phyloP scores from a whole-genome alignment of 2,329 filamentous ascomycete genomes.

The Exophiala spinifera region DNA sequence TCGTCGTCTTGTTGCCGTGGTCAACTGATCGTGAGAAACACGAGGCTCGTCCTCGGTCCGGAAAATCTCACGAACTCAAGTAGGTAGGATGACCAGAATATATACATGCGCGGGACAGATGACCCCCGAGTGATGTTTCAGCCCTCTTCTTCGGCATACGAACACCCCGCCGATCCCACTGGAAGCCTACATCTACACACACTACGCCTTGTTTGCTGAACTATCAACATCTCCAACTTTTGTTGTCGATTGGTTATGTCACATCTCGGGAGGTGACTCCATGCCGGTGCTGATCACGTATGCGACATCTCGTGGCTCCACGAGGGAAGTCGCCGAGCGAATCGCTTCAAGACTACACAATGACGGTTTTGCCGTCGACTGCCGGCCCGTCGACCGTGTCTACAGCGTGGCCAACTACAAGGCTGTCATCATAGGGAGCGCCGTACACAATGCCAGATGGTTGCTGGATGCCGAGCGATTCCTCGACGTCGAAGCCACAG shows the following conservation, averaged over 20 bases:
- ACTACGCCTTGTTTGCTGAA: background rate
- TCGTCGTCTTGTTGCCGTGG: background rate
- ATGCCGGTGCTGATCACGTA: slow-evolving; percentile 24
- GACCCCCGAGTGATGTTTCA: background rate
- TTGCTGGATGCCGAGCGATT: slow-evolving; percentile 22
- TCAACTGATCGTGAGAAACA: background rate
- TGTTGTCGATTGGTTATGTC: background rate
- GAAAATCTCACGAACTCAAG: background rate
- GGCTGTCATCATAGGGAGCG: slow-evolving; percentile 23
- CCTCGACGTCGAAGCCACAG: slow-evolving; percentile 22
- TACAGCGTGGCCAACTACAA: slow-evolving; percentile 24
- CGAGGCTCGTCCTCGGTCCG: background rate
- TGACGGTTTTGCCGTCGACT: slow-evolving; percentile 23
- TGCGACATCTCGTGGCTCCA: slow-evolving; percentile 21
- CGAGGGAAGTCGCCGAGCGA: slow-evolving; percentile 21
- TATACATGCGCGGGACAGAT: background rate
- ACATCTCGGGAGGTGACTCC: background rate
- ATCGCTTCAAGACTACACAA: slow-evolving; percentile 21
- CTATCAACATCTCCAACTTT: background rate
- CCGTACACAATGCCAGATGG: slow-evolving; percentile 16
- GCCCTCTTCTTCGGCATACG: background rate
- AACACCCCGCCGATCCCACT: too few species aligned
- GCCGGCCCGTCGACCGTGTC: slow-evolving; percentile 23
- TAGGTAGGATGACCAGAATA: background rate
- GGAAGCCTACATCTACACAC: background rate